Conservation (phyloP, 116 monocot species). For the Posidonia oceanica region DNA sequence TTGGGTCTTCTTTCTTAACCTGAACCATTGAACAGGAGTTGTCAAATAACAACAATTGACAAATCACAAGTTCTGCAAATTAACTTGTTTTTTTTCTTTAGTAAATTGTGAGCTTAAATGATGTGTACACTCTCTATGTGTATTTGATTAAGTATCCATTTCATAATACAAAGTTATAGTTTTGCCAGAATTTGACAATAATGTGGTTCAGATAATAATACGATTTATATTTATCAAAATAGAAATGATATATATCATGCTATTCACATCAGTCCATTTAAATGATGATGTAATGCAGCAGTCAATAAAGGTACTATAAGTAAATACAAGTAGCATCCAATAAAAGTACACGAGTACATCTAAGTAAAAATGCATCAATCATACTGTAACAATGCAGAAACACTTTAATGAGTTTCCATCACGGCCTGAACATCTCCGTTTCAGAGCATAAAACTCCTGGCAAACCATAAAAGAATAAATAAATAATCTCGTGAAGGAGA, state of each 20-base stretch:
- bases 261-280: too few relatives aligned
- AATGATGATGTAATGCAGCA: too few relatives aligned
- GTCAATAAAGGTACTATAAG: not conserved
- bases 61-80: not conserved
- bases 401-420: slow-evolving; percentile 40
- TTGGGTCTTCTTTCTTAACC: slow-evolving; percentile 47
- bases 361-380: not conserved
- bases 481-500: not conserved
- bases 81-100: not conserved
- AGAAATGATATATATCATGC: too few relatives aligned
- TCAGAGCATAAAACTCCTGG: slow-evolving; percentile 40
- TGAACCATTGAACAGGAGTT: not conserved
- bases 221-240: too few relatives aligned
- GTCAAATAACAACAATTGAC: not conserved
- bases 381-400: slow-evolving; percentile 32
- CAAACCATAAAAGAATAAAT: not conserved
- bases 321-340: not conserved
- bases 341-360: not conserved
- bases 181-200: not conserved
- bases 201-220: not conserved
- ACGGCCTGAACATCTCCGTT: slow-evolving; percentile 27
- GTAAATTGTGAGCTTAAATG: too few relatives aligned
- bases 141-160: too few relatives aligned
- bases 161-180: too few relatives aligned
- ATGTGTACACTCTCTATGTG: too few relatives aligned